A percentile compares a stretch with the other conserved stretches of the same genome.
Conservation (phyloP, 306 rosid species). For the Quillaja saponaria region DNA sequence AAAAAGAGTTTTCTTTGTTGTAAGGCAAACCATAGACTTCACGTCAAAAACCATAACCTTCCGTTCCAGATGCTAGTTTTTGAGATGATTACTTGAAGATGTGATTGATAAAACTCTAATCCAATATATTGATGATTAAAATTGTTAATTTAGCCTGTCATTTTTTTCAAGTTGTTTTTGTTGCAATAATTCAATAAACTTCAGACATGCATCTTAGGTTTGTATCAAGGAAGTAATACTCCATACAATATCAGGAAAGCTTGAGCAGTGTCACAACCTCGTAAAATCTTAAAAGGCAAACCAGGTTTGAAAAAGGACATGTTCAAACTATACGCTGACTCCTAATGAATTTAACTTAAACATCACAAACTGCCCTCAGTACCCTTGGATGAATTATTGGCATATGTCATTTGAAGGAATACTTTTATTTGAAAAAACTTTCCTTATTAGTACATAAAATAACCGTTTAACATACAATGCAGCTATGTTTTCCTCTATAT, state of each 20-base stretch:
- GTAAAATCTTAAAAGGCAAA: not conserved
- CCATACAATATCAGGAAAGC: not conserved
- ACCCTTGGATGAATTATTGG: no score
- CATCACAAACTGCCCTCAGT: conserved; percentile 7
- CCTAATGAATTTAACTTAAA: not conserved
- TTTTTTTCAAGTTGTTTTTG: no score
- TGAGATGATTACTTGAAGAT: not conserved
- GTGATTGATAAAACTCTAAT: not conserved
- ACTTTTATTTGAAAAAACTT: no score
- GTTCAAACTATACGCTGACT: not conserved
- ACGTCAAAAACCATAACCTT: not conserved
- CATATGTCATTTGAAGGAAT: no score
- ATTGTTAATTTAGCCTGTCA: no score
- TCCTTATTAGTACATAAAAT: no score
- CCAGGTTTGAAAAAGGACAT: not conserved
- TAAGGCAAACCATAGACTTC: not conserved
- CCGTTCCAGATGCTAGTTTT: not conserved
- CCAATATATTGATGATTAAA: no score
- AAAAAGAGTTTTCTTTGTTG: not conserved
- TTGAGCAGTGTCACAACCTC: not conserved
- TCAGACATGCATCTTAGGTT: no score
- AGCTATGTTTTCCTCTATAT: conserved; percentile 30
- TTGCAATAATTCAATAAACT: no score
- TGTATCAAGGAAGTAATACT: not conserved
- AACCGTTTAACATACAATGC: conserved; percentile 34